phyloP scores from a whole-genome alignment of 2,329 filamentous ascomycete species.

The Epichloe amarillans region DNA sequence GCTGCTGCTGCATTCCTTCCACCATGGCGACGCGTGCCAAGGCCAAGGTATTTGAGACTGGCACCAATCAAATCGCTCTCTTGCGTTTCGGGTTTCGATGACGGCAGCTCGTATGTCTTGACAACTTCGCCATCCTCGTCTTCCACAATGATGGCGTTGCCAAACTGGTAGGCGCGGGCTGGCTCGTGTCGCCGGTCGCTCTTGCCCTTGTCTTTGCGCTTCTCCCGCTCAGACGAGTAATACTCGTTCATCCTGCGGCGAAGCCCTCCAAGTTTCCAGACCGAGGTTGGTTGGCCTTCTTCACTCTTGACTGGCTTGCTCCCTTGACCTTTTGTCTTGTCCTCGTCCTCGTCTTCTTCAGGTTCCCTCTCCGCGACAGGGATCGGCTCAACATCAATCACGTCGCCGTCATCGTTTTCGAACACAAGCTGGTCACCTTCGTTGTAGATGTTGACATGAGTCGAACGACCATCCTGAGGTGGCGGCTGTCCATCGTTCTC shows the following conservation, averaged over 20 bases:
- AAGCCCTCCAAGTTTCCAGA: constrained; percentile 26
- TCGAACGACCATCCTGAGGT: constrained; percentile 3
- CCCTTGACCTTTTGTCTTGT: not conserved
- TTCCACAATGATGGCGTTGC: constrained; percentile 78
- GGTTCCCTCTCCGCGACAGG: constrained; percentile 2
- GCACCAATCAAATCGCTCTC: constrained; percentile 27
- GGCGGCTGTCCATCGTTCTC: constrained; percentile 14
- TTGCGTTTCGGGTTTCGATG: constrained; percentile 31
- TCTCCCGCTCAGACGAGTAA: constrained; percentile 46
- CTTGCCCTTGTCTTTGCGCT: constrained; percentile 50
- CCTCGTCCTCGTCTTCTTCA: not conserved
- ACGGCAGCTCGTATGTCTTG: constrained; percentile 66
- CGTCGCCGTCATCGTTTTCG: constrained; percentile 79
- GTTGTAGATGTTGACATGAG: constrained; percentile 55
- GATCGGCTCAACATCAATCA: constrained; percentile 48
- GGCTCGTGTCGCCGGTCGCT: constrained; percentile 51
- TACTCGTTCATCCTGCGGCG: constrained; percentile 38
- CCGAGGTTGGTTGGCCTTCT: constrained; percentile 2
- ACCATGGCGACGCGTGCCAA: constrained; percentile 30
- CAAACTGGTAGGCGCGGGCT: constrained; percentile 74
- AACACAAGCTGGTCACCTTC: constrained; percentile 70
- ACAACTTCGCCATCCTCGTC: constrained; percentile 78
- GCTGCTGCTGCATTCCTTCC: constrained; percentile 21
- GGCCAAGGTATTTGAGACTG: constrained; percentile 41
- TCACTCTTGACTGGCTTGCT: not conserved